Evolutionary conservation across 257 asterid species (phyloP).

Genomic region (Solanum appendiculatum): DNA sequence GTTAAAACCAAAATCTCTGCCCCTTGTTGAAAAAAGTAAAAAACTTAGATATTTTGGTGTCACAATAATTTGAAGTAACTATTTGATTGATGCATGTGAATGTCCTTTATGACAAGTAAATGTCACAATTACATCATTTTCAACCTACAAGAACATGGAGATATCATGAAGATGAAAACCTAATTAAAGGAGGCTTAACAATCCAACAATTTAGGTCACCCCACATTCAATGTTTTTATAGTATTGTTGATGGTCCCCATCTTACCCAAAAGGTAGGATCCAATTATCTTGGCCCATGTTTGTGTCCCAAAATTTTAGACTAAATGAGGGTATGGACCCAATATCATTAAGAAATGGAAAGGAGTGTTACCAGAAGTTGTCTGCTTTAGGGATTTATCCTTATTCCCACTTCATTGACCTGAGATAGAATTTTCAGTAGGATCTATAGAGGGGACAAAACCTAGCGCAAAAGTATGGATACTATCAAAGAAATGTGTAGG

Average conservation of each 20-base stretch:
- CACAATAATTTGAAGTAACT: neutral
- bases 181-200: neutral
- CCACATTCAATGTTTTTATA: neutral
- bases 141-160: neutral
- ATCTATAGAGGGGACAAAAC: neutral
- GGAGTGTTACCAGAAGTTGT: neutral
- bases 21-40: neutral
- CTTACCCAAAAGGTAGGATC: neutral
- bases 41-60: neutral
- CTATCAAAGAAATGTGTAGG: neutral
- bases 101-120: neutral
- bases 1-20: neutral
- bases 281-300: neutral
- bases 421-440: neutral
- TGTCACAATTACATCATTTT: neutral
- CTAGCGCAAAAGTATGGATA: neutral
- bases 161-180: constrained; percentile 1
- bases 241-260: neutral
- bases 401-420: neutral
- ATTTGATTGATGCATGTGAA: neutral
- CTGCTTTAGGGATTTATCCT: neutral
- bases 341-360: neutral
- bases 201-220: neutral
- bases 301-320: neutral
- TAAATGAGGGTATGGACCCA: neutral